These are phyloP conservation scores for Pseudopithomyces chartarum DNA, from an alignment of 2,329 filamentous ascomycete genomes.

Conservation along the genomic window DNA sequence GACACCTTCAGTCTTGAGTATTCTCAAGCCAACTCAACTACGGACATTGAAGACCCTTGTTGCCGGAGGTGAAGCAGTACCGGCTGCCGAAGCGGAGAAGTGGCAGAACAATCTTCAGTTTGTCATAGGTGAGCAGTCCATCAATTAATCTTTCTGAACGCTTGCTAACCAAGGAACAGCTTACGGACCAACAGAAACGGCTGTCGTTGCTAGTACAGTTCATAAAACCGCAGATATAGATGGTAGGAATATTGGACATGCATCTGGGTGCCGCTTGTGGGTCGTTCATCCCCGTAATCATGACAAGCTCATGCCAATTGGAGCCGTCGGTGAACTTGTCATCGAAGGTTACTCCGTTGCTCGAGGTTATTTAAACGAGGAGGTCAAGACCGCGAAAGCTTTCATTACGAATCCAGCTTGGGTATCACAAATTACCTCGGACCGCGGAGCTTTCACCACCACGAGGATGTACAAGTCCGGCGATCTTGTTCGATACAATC, in stretches of 20 bases:
- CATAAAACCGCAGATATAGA: slow-evolving; percentile 33
- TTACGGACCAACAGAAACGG: slow-evolving; percentile 41
- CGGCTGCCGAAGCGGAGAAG: slow-evolving; percentile 48
- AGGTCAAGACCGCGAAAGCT: slow-evolving; percentile 29
- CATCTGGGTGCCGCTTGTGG: slow-evolving; percentile 42
- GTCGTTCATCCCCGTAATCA: slow-evolving; percentile 48
- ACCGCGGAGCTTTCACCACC: slow-evolving; percentile 10
- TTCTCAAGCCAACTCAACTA: slow-evolving; percentile 47
- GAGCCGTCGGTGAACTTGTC: slow-evolving; percentile 37
- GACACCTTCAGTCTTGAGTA: slow-evolving; percentile 42
- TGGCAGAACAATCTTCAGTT: slow-evolving; percentile 51
- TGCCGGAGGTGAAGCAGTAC: slow-evolving; percentile 50
- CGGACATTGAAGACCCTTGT: slow-evolving; percentile 50
- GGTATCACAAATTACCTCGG: slow-evolving; percentile 8
- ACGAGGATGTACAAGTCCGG: slow-evolving; percentile 29
- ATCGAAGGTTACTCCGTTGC: slow-evolving; percentile 29
- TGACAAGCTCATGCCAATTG: slow-evolving; percentile 40
- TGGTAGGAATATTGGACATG: slow-evolving; percentile 36
- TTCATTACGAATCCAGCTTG: slow-evolving; percentile 26
- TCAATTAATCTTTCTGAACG: neutral
- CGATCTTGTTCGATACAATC: slow-evolving; percentile 30
- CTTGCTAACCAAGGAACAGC: slow-evolving; percentile 16
- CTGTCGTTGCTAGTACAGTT: slow-evolving; percentile 30
- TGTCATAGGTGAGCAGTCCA: slow-evolving; percentile 49
- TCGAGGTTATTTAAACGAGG: slow-evolving; percentile 24